Conservation (phyloP, 768 basidiomycete genomes). For the Suillus discolor region DNA sequence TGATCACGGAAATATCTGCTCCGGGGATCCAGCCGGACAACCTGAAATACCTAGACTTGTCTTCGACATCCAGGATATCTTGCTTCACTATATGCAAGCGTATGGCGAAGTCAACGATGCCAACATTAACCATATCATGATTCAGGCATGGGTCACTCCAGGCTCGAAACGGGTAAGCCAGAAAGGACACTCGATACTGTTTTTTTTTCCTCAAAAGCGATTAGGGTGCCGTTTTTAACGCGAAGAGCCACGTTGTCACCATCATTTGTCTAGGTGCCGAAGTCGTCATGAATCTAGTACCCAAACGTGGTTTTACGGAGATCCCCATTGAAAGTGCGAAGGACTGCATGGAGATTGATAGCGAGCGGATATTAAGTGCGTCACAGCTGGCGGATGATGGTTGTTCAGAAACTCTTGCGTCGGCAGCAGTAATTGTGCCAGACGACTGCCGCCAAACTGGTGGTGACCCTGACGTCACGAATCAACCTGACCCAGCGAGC, state of each 20-base stretch:
- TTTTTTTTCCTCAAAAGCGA: slow-evolving; percentile 5
- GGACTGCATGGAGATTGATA: slow-evolving; percentile 17
- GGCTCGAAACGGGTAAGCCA: slow-evolving; percentile 39
- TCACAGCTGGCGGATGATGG: slow-evolving; percentile 3
- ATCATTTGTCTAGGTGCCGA: slow-evolving; percentile 30
- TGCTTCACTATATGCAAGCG: slow-evolving; percentile 32
- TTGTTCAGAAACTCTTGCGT: slow-evolving; percentile 1
- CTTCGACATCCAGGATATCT: slow-evolving; percentile 30
- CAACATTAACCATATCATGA: slow-evolving; percentile 35
- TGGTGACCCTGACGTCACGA: not conserved
- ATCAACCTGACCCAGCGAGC: not conserved
- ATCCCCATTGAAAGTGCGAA: not conserved
- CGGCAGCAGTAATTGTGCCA: not conserved
- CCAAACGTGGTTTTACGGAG: slow-evolving; percentile 27
- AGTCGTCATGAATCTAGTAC: slow-evolving; percentile 24
- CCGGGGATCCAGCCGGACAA: slow-evolving; percentile 10
- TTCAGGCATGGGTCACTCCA: slow-evolving; percentile 45
- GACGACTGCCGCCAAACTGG: not conserved
- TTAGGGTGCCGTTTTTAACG: slow-evolving; percentile 28
- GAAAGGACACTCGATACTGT: not conserved
- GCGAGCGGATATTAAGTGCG: slow-evolving; percentile 11
- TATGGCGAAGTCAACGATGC: slow-evolving; percentile 40
- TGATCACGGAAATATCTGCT: slow-evolving; percentile 7
- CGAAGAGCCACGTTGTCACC: slow-evolving; percentile 21
- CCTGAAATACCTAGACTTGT: slow-evolving; percentile 23